phyloP scores from a whole-genome alignment of 805 yeast species.

The Candida awuae region DNA sequence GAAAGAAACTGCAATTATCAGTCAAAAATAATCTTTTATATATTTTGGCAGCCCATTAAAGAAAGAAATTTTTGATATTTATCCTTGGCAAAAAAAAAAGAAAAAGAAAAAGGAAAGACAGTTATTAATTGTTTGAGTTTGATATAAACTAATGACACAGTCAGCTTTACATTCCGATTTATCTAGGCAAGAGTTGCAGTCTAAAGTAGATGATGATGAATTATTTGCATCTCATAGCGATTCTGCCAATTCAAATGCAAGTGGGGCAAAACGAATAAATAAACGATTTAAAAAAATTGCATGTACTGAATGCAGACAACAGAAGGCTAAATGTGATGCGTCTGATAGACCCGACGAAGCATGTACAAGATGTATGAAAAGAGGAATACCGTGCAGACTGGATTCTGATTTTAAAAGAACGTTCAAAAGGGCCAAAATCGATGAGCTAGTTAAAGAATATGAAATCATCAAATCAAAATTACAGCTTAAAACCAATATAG shows the following conservation, averaged over 20 bases:
- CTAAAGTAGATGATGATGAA: not conserved
- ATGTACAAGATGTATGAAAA: constrained; percentile 73
- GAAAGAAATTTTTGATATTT: too few relatives aligned
- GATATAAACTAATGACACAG: too few relatives aligned
- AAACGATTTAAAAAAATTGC: constrained; percentile 55
- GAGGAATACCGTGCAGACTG: constrained; percentile 61
- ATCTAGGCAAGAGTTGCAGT: too few relatives aligned
- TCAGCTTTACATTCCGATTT: too few relatives aligned
- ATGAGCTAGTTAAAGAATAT: constrained; percentile 73
- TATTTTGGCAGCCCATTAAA: too few relatives aligned
- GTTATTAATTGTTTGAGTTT: too few relatives aligned
- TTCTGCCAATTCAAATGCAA: not conserved
- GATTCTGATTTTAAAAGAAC: constrained; percentile 83
- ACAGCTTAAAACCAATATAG: not conserved
- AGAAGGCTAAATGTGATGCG: constrained; percentile 87
- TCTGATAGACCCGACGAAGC: constrained; percentile 65
- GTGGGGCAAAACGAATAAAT: not conserved
- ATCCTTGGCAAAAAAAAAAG: too few relatives aligned
- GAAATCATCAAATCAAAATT: constrained; percentile 46
- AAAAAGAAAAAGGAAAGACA: too few relatives aligned
- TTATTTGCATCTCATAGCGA: not conserved
- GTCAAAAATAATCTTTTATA: too few relatives aligned
- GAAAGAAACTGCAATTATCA: too few relatives aligned
- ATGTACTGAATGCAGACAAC: constrained; percentile 94
- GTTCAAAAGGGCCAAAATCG: constrained; percentile 75